phyloP scores from a whole-genome alignment of 768 basidiomycete species.

The Russula abietina region DNA sequence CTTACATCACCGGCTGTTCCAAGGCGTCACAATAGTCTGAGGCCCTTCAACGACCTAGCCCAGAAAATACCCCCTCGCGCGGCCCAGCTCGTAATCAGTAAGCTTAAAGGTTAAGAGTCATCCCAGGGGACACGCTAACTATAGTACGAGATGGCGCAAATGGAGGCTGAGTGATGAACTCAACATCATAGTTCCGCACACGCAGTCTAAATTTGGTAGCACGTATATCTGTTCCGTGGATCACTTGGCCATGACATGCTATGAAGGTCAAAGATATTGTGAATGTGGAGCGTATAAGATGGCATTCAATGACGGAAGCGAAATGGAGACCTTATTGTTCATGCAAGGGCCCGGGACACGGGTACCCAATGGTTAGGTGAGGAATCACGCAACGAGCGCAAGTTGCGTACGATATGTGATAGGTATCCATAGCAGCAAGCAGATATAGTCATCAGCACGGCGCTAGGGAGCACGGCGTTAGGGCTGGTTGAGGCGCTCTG shows the following conservation, averaged over 20 bases:
- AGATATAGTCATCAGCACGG: constrained; percentile 46
- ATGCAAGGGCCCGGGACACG: constrained; percentile 40
- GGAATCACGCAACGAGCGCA: background rate
- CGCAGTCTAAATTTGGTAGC: constrained; percentile 49
- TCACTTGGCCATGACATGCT: constrained; percentile 39
- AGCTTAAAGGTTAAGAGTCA: no score
- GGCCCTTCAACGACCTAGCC: constrained; percentile 39
- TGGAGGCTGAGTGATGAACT: background rate
- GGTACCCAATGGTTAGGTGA: constrained; percentile 22
- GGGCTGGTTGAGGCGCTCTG: constrained; percentile 47
- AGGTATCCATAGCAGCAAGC: constrained; percentile 50
- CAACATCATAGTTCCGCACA: constrained; percentile 33
- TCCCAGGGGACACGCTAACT: constrained; percentile 48
- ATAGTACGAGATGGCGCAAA: background rate
- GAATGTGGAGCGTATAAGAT: constrained; percentile 38
- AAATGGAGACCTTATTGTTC: constrained; percentile 64
- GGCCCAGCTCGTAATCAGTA: constrained; percentile 57
- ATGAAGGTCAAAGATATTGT: constrained; percentile 61
- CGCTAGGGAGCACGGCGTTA: constrained; percentile 41
- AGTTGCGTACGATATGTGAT: background rate
- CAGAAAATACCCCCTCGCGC: constrained; percentile 54
- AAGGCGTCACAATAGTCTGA: constrained; percentile 52
- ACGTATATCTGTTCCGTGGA: constrained; percentile 53
- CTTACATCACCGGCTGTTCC: constrained; percentile 35
- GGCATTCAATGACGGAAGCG: constrained; percentile 30